phyloP scores from a whole-genome alignment of 345 rosid genomes.

The Citrus sp. region DNA sequence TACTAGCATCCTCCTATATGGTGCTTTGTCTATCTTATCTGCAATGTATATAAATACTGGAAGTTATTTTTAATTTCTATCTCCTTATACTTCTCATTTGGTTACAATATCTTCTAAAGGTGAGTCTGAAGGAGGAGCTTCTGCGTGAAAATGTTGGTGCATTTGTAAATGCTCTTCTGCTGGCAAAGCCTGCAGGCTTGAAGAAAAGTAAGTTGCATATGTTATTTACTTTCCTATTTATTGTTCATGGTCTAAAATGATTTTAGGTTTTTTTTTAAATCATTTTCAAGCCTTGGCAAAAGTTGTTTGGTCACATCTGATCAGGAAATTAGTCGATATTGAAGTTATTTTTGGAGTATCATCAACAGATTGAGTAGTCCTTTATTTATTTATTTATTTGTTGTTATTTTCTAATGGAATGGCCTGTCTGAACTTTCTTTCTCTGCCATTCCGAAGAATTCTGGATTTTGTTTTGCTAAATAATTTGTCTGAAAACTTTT shows the following conservation, averaged over 20 bases:
- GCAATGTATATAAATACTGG: not conserved
- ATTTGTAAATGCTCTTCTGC: constrained; percentile 83
- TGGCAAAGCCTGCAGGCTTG: constrained; percentile 91
- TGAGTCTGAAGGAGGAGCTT: constrained; percentile 64
- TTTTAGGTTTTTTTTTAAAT: not conserved
- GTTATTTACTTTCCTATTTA: not conserved
- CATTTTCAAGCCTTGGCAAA: not conserved
- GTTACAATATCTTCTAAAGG: constrained; percentile 35
- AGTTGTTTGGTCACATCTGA: not conserved
- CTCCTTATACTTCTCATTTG: not conserved
- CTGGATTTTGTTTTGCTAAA: not conserved
- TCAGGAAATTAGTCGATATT: not conserved
- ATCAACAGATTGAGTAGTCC: not conserved
- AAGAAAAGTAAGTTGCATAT: constrained; percentile 69
- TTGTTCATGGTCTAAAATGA: not conserved
- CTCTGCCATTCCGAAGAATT: not conserved
- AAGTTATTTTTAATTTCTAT: not conserved
- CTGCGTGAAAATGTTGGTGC: constrained; percentile 89
- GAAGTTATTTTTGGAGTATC: not conserved
- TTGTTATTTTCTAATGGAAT: not conserved
- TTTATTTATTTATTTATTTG: not conserved
- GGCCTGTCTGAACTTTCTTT: not conserved
- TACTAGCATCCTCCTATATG: constrained; percentile 17
- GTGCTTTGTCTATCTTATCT: not conserved
- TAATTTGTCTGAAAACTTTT: not conserved